Base-by-base conservation (phyloP, 306 rosid species). In the Leucaena leucocephala region DNA sequence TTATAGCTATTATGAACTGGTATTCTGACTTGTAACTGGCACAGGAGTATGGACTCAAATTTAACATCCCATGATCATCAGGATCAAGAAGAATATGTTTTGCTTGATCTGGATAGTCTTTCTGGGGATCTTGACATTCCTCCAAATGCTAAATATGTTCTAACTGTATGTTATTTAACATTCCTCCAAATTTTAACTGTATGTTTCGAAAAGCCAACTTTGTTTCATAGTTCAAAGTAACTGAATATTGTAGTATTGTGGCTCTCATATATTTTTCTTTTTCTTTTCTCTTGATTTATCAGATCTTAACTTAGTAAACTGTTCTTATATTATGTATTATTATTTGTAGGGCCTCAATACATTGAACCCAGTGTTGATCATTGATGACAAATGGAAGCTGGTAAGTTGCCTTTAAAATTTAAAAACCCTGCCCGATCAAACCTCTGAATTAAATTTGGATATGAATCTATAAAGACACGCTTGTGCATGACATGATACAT, bases 281-380 rank as follows among this genome's bases (percentile, higher is more conserved):
- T 27, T 54, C 3, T 73, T 76, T 76, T 16, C 5, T 67, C 2
- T 70, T 72, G 19, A 38, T 46, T 58, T 15, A 39, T 63, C 54
- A n/a, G 58, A 65, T 69, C 35, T 67, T 74, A 49, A n/a, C 19
- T 9, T 15, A 0, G 59, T 40, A 59, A 62, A 71, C 63, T 76
- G 68, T 64, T 74, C 80, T 83, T 57, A 52, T 83, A 74, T 40
- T 55, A 22, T 66, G 48, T 82, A 49, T 58, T 19, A 11, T 75
- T 46, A 50, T 76, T 80, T 85, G 49, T 79, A 94, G 98, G 97
- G 90, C 73, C 88, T 94, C 76, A 88, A 94, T 81, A 89, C 98
- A 17, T 71, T 86, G 85, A 86, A 91, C 81, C 98, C 98, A 1
- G 77, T 82, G 70, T 61, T 94, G 87, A 84, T 84, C 77, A 90